phyloP scores from a whole-genome alignment of 169 alveolate species.

The Plasmodium gonderi region DNA sequence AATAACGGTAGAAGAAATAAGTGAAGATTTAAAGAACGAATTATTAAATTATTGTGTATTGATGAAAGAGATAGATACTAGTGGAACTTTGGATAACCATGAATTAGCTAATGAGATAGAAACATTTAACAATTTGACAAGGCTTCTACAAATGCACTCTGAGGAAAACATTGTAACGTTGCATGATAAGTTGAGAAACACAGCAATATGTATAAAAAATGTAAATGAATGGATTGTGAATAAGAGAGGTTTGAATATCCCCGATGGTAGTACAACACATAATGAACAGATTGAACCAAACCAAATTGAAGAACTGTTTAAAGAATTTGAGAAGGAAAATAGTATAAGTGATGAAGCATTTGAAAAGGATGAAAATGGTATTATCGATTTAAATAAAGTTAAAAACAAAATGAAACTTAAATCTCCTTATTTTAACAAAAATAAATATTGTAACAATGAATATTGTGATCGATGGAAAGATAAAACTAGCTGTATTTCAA shows the following conservation, averaged over 20 bases:
- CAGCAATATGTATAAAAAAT: constrained; percentile 67
- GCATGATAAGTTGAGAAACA: constrained; percentile 16
- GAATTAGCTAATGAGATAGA: constrained; percentile 22
- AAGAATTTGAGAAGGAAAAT: constrained; percentile 1
- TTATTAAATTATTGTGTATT: constrained; percentile 19
- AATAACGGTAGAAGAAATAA: constrained; percentile 10
- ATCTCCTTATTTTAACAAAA: constrained; percentile 28
- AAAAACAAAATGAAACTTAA: neutral
- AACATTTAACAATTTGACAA: constrained; percentile 20
- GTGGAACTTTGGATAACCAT: constrained; percentile 30
- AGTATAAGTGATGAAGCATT: neutral
- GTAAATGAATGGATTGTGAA: constrained; percentile 38
- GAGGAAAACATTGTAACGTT: neutral
- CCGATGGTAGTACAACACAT: neutral
- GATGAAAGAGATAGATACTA: constrained; percentile 25
- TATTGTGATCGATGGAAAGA: constrained; percentile 55
- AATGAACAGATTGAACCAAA: neutral
- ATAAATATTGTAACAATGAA: constrained; percentile 37
- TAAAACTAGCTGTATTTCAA: constrained; percentile 53
- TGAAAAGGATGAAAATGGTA: constrained; percentile 16
- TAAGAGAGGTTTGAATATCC: constrained; percentile 30
- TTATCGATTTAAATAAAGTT: neutral
- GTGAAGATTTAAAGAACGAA: neutral
- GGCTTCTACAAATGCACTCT: neutral
- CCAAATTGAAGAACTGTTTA: neutral